Evolutionary conservation across 306 rosid species (phyloP).

Genomic region (Heteromeles arbutifolia): DNA sequence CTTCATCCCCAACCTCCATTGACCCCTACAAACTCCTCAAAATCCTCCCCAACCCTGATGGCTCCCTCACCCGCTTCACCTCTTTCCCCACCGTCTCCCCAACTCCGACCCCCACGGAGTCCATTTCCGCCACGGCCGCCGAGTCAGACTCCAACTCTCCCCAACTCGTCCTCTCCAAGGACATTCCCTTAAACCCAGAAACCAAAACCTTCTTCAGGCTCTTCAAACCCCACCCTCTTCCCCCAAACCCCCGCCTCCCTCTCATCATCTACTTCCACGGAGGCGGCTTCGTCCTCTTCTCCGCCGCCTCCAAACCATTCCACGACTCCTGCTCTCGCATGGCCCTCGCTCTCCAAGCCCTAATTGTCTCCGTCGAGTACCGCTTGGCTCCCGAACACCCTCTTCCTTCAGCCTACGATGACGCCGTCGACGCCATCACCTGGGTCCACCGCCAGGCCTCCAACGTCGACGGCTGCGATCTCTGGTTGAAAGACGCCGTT

Average conservation of each 20-base stretch:
- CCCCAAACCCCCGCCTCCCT: conserved; percentile 27
- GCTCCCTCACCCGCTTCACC: conserved; percentile 45
- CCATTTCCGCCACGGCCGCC: background rate
- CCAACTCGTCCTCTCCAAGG: conserved; percentile 37
- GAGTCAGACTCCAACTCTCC: background rate
- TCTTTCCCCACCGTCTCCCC: conserved; percentile 24
- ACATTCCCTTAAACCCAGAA: conserved; percentile 42
- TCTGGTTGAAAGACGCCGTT: conserved; percentile 46
- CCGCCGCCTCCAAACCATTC: conserved; percentile 39
- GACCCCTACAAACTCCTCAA: conserved; percentile 44
- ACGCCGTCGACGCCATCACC: conserved; percentile 47
- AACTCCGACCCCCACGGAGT: background rate
- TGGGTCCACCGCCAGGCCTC: conserved; percentile 41
- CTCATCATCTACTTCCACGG: conserved; percentile 62
- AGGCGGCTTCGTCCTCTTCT: conserved; percentile 73
- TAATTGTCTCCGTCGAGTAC: conserved; percentile 56
- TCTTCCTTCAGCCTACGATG: conserved; percentile 80
- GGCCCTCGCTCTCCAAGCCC: conserved; percentile 20
- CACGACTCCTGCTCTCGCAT: conserved; percentile 37
- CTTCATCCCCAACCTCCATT: background rate
- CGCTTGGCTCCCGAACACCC: conserved; percentile 83
- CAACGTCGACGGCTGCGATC: conserved; percentile 21
- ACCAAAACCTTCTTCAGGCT: conserved; percentile 51
- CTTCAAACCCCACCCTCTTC: conserved; percentile 47
- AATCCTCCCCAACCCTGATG: conserved; percentile 49